Evolutionary conservation across 2,329 filamentous ascomycete genomes (phyloP).

Genomic region (Colletotrichum cuscutae): DNA sequence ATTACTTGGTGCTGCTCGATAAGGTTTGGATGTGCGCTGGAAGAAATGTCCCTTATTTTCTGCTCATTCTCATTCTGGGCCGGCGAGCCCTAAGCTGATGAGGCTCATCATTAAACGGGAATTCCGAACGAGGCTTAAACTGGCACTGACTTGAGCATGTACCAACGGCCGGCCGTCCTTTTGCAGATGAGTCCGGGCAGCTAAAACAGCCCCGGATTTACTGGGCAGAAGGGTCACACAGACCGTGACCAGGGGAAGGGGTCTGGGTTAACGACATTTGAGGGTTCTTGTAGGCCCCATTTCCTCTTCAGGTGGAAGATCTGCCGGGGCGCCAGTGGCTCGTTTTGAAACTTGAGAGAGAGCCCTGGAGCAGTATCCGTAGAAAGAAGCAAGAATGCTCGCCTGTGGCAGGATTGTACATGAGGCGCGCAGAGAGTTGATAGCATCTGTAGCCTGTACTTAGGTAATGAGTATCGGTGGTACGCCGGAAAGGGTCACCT

Average conservation of each 20-base stretch:
- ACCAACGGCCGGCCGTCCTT: not conserved
- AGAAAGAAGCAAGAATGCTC: not conserved
- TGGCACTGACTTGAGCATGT: not conserved
- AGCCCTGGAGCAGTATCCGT: not conserved
- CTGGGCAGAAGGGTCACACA: conserved; percentile 1
- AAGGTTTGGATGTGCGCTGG: conserved; percentile 19
- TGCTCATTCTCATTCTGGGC: conserved; percentile 5
- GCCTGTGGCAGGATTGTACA: not conserved
- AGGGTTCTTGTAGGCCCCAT: conserved; percentile 21
- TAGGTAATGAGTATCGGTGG: not conserved
- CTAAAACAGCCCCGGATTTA: conserved; percentile 25
- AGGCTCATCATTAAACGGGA: conserved; percentile 19
- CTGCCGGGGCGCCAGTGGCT: not conserved
- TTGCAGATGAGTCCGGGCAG: conserved; percentile 21
- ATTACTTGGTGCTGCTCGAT: not conserved
- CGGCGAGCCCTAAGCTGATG: conserved; percentile 15
- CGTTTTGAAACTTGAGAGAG: not conserved
- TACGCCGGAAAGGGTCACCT: conserved; percentile 10
- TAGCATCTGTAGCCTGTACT: too few species aligned
- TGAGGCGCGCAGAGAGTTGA: not conserved
- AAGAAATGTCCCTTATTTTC: not conserved
- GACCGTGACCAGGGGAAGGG: conserved; percentile 2
- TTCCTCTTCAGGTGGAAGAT: conserved; percentile 18
- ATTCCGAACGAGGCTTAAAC: not conserved
- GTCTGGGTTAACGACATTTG: conserved; percentile 25